These are phyloP conservation scores for Violaceomyces palustris DNA, from an alignment of 1,284 basidiomycete genomes.

Conservation along the genomic window DNA sequence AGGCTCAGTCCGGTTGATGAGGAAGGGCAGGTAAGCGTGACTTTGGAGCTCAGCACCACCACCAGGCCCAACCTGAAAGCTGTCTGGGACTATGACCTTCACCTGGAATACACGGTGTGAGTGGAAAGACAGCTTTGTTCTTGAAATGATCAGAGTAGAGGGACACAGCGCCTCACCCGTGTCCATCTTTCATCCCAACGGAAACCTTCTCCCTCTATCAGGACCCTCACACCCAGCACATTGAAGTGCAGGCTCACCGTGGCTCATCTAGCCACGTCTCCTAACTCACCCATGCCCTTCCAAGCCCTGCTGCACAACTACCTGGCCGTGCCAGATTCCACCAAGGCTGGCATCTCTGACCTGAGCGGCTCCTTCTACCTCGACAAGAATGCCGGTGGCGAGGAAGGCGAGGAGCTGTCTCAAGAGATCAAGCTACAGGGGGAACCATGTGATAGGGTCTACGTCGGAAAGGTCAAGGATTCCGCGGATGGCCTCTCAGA, in stretches of 20 bases:
- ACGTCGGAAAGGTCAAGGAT: conserved; percentile 19
- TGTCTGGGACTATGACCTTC: conserved; percentile 17
- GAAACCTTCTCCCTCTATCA: not conserved
- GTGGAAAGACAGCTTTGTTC: not conserved
- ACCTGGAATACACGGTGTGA: conserved; percentile 27
- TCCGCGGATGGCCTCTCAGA: not conserved
- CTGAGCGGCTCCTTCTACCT: conserved; percentile 26
- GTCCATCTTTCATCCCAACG: conserved; percentile 5
- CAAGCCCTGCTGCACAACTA: conserved; percentile 54
- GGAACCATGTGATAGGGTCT: conserved; percentile 26
- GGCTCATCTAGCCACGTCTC: conserved; percentile 17
- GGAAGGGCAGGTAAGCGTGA: conserved; percentile 21
- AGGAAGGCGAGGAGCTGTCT: conserved; percentile 9
- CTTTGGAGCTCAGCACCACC: conserved; percentile 17
- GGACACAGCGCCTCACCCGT: not conserved
- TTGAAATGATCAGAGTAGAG: not conserved
- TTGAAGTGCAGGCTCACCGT: conserved; percentile 47
- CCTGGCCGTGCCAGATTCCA: conserved; percentile 41
- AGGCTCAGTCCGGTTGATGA: conserved; percentile 9
- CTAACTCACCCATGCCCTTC: conserved; percentile 44
- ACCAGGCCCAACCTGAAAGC: conserved; percentile 20
- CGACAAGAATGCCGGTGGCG: conserved; percentile 28
- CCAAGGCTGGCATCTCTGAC: conserved; percentile 23
- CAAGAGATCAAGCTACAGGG: conserved; percentile 18
- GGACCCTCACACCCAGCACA: conserved; percentile 17